Evolutionary conservation across 148 eudicot genomes (phyloP).

Genomic region (Salicornia ramosissima): DNA sequence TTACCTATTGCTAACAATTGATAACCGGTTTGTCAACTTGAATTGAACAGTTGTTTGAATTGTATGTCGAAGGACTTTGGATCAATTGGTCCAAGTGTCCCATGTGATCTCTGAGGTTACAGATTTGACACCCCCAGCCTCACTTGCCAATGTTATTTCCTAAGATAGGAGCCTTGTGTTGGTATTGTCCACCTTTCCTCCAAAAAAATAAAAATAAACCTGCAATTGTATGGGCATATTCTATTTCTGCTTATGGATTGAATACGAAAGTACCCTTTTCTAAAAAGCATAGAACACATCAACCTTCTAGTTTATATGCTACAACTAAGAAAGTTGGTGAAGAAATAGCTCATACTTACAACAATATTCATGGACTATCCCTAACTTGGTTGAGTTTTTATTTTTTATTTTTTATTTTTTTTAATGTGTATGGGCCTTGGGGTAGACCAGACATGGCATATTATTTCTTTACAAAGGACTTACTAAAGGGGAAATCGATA

Average conservation of each 20-base stretch:
- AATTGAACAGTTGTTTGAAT: too few species aligned
- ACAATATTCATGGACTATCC: conserved; percentile 72
- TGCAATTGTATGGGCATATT: conserved; percentile 78
- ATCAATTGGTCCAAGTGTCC: too few species aligned
- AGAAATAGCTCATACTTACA: conserved; percentile 81
- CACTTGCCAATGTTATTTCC: too few species aligned
- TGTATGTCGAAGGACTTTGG: too few species aligned
- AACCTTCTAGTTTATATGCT: conserved; percentile 80
- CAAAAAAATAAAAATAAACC: too few species aligned
- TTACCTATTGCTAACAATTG: too few species aligned
- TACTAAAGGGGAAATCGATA: conserved; percentile 59
- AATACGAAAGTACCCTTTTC: conserved; percentile 81
- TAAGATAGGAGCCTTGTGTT: too few species aligned
- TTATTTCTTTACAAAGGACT: conserved; percentile 71
- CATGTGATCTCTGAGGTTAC: too few species aligned
- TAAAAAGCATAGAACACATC: conserved; percentile 71
- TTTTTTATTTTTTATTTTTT: too few species aligned
- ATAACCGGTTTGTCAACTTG: too few species aligned
- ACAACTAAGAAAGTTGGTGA: conserved; percentile 87
- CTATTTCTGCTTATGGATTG: conserved; percentile 74
- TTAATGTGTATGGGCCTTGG: conserved; percentile 87
- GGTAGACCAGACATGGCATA: conserved; percentile 92
- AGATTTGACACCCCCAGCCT: too few species aligned
- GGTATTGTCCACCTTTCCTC: too few species aligned
- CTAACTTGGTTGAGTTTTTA: conserved; percentile 68